A percentile compares a stretch with the other conserved stretches of the same genome.
phyloP scores from a whole-genome alignment of 768 basidiomycete genomes.

The Paxillus rubicundulus region DNA sequence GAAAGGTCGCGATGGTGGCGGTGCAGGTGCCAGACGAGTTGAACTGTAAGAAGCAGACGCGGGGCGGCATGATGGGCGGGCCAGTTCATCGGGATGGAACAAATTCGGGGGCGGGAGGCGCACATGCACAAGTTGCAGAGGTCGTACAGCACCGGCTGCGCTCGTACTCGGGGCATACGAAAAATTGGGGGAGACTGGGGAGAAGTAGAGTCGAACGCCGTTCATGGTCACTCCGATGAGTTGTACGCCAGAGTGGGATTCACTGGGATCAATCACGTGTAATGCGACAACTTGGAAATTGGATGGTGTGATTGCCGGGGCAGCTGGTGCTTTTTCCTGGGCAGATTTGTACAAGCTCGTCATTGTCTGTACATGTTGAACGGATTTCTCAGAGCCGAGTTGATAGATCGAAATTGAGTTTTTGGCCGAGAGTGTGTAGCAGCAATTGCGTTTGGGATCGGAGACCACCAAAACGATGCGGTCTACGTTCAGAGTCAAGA shows the following conservation, averaged over 20 bases:
- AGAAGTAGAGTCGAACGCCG: constrained; percentile 84
- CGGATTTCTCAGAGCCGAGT: constrained; percentile 57
- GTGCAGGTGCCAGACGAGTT: constrained; percentile 41
- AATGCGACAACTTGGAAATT: constrained; percentile 68
- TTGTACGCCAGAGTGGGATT: constrained; percentile 69
- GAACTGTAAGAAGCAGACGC: constrained; percentile 44
- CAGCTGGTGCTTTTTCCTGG: constrained; percentile 78
- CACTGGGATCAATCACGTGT: constrained; percentile 63
- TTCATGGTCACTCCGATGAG: constrained; percentile 80
- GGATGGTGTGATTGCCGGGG: constrained; percentile 66
- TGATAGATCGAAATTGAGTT: constrained; percentile 66
- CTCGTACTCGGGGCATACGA: constrained; percentile 40
- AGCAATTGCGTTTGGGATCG: constrained; percentile 65
- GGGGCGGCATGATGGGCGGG: constrained; percentile 47
- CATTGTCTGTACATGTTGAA: constrained; percentile 74
- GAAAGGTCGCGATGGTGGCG: constrained; percentile 54
- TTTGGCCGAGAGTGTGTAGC: constrained; percentile 74
- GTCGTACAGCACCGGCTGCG: constrained; percentile 27
- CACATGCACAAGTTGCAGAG: constrained; percentile 72
- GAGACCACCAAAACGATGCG: constrained; percentile 66
- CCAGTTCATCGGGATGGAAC: constrained; percentile 72
- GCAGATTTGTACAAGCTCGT: constrained; percentile 71
- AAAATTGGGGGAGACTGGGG: constrained; percentile 49
- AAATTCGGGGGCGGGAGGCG: constrained; percentile 75
- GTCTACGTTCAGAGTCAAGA: constrained; percentile 43